These are phyloP conservation scores for Aureobasidium sp. DNA, from an alignment of 2,329 filamentous ascomycete genomes.

Conservation along the genomic window DNA sequence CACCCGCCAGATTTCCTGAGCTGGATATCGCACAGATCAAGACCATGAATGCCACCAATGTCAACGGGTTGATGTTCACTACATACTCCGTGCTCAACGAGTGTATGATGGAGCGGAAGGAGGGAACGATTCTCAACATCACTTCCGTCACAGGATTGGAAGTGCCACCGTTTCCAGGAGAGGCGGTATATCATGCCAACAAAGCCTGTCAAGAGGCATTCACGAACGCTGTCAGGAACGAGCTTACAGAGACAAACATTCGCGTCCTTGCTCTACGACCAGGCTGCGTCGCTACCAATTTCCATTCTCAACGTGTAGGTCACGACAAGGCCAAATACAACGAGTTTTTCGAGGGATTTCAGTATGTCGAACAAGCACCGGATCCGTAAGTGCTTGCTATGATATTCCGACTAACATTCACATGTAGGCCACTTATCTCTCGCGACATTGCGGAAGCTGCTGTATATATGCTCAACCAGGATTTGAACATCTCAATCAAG, in stretches of 20 bases:
- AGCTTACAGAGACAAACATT: constrained; percentile 42
- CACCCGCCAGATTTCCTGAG: constrained; percentile 37
- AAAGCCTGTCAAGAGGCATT: constrained; percentile 46
- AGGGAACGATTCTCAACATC: constrained; percentile 47
- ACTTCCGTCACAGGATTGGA: constrained; percentile 43
- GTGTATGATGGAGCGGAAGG: constrained; percentile 29
- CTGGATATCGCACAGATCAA: constrained; percentile 36
- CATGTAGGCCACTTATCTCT: too few relatives aligned
- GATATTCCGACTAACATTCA: too few relatives aligned
- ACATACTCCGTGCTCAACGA: constrained; percentile 26
- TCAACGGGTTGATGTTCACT: constrained; percentile 43
- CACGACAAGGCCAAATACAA: constrained; percentile 38
- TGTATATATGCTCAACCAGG: too few relatives aligned
- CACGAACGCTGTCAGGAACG: constrained; percentile 43
- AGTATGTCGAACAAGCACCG: too few relatives aligned
- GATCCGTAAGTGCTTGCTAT: too few relatives aligned
- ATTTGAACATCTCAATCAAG: too few relatives aligned
- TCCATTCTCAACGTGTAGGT: constrained; percentile 41
- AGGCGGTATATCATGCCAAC: constrained; percentile 44
- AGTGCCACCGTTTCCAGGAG: constrained; percentile 43
- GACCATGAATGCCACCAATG: constrained; percentile 43
- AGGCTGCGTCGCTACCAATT: constrained; percentile 44
- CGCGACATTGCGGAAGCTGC: too few relatives aligned
- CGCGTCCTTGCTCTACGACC: constrained; percentile 42
- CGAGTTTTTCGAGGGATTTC: constrained; percentile 41